phyloP scores from a whole-genome alignment of 164 flowering plant genomes.

The Tetrastigma voinierianum region DNA sequence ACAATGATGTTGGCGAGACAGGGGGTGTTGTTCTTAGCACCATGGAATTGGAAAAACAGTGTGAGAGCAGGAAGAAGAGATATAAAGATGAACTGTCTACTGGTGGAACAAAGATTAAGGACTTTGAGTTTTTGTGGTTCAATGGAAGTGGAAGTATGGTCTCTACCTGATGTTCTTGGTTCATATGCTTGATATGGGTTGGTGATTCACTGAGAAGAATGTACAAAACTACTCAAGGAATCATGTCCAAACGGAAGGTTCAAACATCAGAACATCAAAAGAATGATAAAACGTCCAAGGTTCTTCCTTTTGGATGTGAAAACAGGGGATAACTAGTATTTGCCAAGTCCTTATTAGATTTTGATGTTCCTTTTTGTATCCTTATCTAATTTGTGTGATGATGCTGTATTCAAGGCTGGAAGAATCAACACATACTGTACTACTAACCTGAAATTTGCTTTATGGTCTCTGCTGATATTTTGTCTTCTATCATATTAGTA shows the following conservation, averaged over 20 bases:
- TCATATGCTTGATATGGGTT: slow-evolving; percentile 22
- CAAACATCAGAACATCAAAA: slow-evolving; percentile 4
- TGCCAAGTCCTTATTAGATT: neutral
- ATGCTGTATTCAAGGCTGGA: too few relatives aligned
- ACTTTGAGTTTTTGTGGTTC: slow-evolving; percentile 29
- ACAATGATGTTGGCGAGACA: slow-evolving; percentile 63
- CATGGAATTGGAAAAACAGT: slow-evolving; percentile 51
- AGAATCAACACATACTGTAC: too few relatives aligned
- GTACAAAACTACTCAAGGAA: slow-evolving; percentile 33
- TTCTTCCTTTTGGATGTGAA: neutral
- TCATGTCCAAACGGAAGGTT: slow-evolving; percentile 18
- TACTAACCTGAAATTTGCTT: too few relatives aligned
- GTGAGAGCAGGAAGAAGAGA: slow-evolving; percentile 63
- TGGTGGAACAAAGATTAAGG: slow-evolving; percentile 37
- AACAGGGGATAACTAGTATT: too few relatives aligned
- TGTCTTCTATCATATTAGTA: too few relatives aligned
- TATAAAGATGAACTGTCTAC: slow-evolving; percentile 32
- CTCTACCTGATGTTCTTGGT: too few relatives aligned
- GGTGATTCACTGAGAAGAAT: slow-evolving; percentile 20
- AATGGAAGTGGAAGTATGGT: too few relatives aligned
- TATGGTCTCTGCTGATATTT: too few relatives aligned
- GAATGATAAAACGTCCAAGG: slow-evolving; percentile 2
- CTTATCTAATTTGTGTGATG: too few relatives aligned
- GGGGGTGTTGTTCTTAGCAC: slow-evolving; percentile 72
- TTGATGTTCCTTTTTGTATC: neutral